Evolutionary conservation across 1,284 basidiomycete species (phyloP), one percentile per base, ranked within the genome.

Genomic region (Cutaneotrichosporon spelunceum): DNA sequence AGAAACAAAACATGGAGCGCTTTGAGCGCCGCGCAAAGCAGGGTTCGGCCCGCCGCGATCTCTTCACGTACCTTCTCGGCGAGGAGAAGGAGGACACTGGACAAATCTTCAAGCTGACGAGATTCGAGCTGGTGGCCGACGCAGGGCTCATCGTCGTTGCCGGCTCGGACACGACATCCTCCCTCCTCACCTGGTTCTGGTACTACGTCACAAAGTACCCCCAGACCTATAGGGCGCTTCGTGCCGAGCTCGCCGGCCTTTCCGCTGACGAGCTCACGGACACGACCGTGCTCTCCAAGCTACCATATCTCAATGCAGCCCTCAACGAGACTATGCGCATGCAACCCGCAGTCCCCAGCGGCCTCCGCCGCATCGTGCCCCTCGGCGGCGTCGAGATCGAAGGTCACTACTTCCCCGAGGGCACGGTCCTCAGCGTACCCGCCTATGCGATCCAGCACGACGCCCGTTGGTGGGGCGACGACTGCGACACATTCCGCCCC

Each of bases 291-390:
- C 59, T 61, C 21, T 21, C 36, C 27, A 61, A 61, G 39, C 59
- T 61, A 16, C 83, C 86, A 7, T 90, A 88, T 74, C 83, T 93
- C 68, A 85, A 90, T 54, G 90, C 89, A 0, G 89, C 88, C 74
- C 87, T 93, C 78, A 86, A 88, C 75, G 91, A 93, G 76, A 87
- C 83, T 9, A 82, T 95, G 44, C 86, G 92, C 10, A 75, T 89
- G 36, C 90, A 93, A 80, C 88, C 89, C 3, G 90, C 82, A 13
- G 79, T 76, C 3, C 84, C 87, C 3, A 82, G 93, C 54, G 92
- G 92, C 29, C 85, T 95, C 24, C 87, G 90, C 23, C 86, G 90
- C 42, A 67, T 89, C 53, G 86, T 86, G 7, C 88, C 89, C 13
- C 57, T 5, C 1, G 65, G 61, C 16, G 67, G 67, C 14, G 55